Evolutionary conservation across 1,284 basidiomycete genomes (phyloP).

Genomic region (Serendipita sp.): DNA sequence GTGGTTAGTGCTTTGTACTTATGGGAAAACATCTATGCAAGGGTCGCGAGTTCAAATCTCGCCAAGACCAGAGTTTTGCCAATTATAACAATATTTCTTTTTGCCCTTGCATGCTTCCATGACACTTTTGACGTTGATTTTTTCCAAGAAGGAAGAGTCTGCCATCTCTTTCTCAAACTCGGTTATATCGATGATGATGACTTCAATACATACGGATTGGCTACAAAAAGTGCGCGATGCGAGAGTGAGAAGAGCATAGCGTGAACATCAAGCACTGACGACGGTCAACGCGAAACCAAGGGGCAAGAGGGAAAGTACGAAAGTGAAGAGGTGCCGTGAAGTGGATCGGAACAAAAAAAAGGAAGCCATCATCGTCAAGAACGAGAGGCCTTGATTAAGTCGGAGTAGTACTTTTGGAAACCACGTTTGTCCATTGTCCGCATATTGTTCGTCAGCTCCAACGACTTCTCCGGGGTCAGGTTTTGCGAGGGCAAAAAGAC

Average conservation of each 20-base stretch:
- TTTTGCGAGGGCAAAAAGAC: constrained; percentile 80
- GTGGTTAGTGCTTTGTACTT: constrained; percentile 8
- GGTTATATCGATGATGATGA: no score
- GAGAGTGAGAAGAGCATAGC: no score
- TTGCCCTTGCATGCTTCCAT: neutral
- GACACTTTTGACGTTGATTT: no score
- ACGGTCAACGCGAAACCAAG: neutral
- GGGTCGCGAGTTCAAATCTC: constrained; percentile 7
- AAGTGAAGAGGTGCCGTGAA: neutral
- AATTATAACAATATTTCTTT: neutral
- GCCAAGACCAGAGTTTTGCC: neutral
- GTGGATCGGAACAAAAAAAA: neutral
- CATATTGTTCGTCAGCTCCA: constrained; percentile 69
- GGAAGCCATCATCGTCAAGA: neutral
- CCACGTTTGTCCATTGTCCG: constrained; percentile 65
- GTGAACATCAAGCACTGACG: no score
- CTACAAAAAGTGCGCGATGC: no score
- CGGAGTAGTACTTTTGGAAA: constrained; percentile 83
- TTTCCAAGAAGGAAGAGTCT: no score
- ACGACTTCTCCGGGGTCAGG: constrained; percentile 66
- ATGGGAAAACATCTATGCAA: constrained; percentile 3
- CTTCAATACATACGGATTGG: no score
- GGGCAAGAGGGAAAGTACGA: neutral
- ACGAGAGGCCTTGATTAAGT: constrained; percentile 39
- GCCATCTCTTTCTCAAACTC: no score